These are phyloP conservation scores for Talaromyces sp. DNA, from an alignment of 2,329 filamentous ascomycete species.

Conservation along the genomic window DNA sequence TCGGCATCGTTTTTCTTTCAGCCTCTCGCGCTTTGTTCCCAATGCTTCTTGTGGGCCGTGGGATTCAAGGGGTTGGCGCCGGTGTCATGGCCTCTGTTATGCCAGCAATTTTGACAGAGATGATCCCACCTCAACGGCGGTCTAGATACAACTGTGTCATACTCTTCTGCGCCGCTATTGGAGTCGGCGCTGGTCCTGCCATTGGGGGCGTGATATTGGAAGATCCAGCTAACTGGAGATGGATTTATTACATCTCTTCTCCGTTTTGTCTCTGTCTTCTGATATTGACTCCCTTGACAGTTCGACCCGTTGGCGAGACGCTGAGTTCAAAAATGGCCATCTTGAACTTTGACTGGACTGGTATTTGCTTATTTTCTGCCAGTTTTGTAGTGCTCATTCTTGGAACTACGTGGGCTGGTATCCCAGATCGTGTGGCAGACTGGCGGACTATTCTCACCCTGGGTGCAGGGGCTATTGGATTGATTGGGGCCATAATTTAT, in stretches of 20 bases:
- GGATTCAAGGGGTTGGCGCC: constrained; percentile 4
- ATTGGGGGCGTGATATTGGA: not conserved
- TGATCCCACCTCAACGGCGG: not conserved
- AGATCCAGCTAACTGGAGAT: constrained; percentile 2
- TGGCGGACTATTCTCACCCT: constrained; percentile 3
- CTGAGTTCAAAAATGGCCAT: not conserved
- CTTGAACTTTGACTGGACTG: constrained; percentile 10
- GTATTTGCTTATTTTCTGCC: constrained; percentile 1
- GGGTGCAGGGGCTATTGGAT: not conserved
- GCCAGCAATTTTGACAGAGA: constrained; percentile 2
- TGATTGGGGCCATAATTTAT: constrained; percentile 3
- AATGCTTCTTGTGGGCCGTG: constrained; percentile 5
- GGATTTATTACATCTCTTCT: constrained; percentile 9
- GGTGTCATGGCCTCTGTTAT: constrained; percentile 5
- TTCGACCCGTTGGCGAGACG: constrained; percentile 3
- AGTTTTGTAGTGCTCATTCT: constrained; percentile 5
- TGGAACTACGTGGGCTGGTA: constrained; percentile 2
- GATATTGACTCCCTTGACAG: not conserved
- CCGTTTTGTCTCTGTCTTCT: constrained; percentile 5
- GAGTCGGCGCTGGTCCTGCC: not conserved
- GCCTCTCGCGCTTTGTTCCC: constrained; percentile 1
- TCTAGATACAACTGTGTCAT: constrained; percentile 6
- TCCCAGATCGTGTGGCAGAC: not conserved
- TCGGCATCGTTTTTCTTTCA: constrained; percentile 4
- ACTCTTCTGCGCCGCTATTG: not conserved